Conservation (phyloP, 306 rosid species). For the Malus domestica region ASM211411v1 NC_041791.1:3345501-3346000, state of each 20-base stretch:
- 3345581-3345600: slow-evolving; percentile 22
- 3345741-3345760: slow-evolving; percentile 37
- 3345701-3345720: slow-evolving; percentile 38
- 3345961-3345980: slow-evolving; percentile 26
- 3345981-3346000: slow-evolving; percentile 27
- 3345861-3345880: slow-evolving; percentile 31
- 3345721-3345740: slow-evolving; percentile 40
- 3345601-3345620: slow-evolving; percentile 40
- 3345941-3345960: slow-evolving; percentile 28
- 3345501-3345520: slow-evolving; percentile 25
- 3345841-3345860: slow-evolving; percentile 27
- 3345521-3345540: slow-evolving; percentile 39
- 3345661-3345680: slow-evolving; percentile 22
- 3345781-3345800: slow-evolving; percentile 34
- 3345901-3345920: slow-evolving; percentile 22
- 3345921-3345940: slow-evolving; percentile 42
- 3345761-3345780: slow-evolving; percentile 40
- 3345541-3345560: slow-evolving; percentile 21
- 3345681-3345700: slow-evolving; percentile 18
- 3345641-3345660: slow-evolving; percentile 9
- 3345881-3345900: slow-evolving; percentile 21
- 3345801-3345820: slow-evolving; percentile 28
- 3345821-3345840: slow-evolving; percentile 35
- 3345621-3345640: slow-evolving; percentile 37
- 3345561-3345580: slow-evolving; percentile 21